Evolutionary conservation across 2,329 filamentous ascomycete species (phyloP).

Genomic region (Endoconidiophora laricicola): DNA sequence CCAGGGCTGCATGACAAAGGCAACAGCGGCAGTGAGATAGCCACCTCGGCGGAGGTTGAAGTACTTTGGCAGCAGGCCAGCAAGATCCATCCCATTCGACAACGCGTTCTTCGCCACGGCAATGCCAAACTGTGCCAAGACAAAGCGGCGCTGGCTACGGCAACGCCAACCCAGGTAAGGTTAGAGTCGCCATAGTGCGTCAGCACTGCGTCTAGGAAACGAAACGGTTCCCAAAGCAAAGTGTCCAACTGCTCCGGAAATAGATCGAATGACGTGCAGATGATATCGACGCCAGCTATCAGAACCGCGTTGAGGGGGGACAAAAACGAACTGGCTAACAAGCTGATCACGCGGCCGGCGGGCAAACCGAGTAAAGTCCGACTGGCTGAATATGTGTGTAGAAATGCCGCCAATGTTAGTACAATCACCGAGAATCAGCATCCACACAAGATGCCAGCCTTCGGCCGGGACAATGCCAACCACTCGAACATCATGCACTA

Average conservation of each 20-base stretch:
- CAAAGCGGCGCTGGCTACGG: constrained; percentile 21
- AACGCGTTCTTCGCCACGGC: constrained; percentile 12
- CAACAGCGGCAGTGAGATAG: constrained; percentile 7
- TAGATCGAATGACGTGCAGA: constrained; percentile 26
- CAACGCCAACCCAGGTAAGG: constrained; percentile 16
- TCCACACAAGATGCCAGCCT: constrained; percentile 16
- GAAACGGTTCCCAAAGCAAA: constrained; percentile 26
- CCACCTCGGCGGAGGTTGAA: constrained; percentile 12
- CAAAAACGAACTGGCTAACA: constrained; percentile 24
- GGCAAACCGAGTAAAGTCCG: constrained; percentile 19
- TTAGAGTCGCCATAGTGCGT: constrained; percentile 17
- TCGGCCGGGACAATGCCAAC: constrained; percentile 15
- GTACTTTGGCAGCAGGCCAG: constrained; percentile 11
- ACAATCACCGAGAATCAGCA: constrained; percentile 19
- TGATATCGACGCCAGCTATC: constrained; percentile 20
- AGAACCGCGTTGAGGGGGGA: constrained; percentile 23
- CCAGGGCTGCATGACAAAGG: constrained; percentile 16
- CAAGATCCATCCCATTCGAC: constrained; percentile 12
- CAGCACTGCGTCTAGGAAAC: constrained; percentile 30
- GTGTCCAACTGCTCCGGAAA: constrained; percentile 26
- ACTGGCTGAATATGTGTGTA: constrained; percentile 19
- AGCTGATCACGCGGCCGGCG: constrained; percentile 15
- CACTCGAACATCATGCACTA: constrained; percentile 20
- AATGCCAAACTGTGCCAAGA: constrained; percentile 25
- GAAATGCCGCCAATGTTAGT: constrained; percentile 18